Evolutionary conservation across 1,284 basidiomycete genomes (phyloP), one percentile per base, ranked within the genome.

Genomic region (Thelephora terrestris): DNA sequence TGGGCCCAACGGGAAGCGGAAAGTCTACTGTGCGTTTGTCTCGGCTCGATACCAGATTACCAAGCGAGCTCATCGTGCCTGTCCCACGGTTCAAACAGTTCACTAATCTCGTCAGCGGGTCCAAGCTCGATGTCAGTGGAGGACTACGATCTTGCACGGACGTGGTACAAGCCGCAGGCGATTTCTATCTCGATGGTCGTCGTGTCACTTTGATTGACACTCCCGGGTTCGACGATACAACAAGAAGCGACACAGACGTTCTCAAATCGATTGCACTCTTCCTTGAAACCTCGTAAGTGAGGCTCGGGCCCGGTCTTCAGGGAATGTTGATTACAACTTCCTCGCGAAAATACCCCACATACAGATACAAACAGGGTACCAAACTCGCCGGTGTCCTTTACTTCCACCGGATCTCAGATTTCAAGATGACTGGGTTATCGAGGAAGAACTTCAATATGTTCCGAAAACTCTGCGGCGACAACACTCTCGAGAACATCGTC

Each of bases 211-310:
- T 68, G 46, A 55, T 68, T 32, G 66, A 69, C 20, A 67, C 67
- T 0, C 65, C 65, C 17, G 68, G 66, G 1, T 69, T 68, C 49
- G 68, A 70, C 53, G 66, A 70, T 40, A 68, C 65, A 2, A 54
- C 50, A 20, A 58, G 57, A 50, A 66, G 61, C 1, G 67, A 67
- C 47, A 60, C 63, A 10, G 67, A 67, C 47, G 63, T 67, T 49
- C 45, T 67, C 42, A 59, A 59, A 43, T 57, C 64, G 52, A 67
- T 69, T n/a, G 60, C 67, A 7, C 58, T 62, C 12, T 69, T 64
- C 54, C 54, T 67, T 1, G 61, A 60, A 5, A 44, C 38, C 9
- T 43, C 46, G 54, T 57, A 42, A 46, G 57, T 51, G 27, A 27
- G 10, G 27, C 27, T 5, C 27, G 10, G 10, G 10, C 27, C 10